Percentiles rank a stretch among this genome's conserved stretches.
These are phyloP conservation scores for Aspergillus baeticus DNA, from an alignment of 495 filamentous ascomycete species.

Conservation along the genomic window DNA sequence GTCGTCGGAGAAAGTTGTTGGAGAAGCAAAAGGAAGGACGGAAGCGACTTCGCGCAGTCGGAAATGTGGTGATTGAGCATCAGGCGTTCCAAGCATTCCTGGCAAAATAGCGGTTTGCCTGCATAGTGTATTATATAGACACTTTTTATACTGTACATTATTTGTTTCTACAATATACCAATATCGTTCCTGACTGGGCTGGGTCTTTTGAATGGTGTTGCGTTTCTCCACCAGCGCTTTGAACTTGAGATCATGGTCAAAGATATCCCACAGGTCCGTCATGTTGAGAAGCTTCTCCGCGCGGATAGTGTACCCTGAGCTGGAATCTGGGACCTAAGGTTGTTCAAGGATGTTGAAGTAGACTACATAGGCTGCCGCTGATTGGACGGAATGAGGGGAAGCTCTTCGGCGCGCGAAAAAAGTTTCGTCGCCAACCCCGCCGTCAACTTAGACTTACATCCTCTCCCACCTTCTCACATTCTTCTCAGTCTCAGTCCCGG, in stretches of 20 bases:
- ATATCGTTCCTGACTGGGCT: conserved; percentile 28
- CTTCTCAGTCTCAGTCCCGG: neutral
- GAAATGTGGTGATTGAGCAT: conserved; percentile 88
- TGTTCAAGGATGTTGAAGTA: neutral
- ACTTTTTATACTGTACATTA: neutral
- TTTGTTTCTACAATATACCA: neutral
- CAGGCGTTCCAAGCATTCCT: conserved; percentile 91
- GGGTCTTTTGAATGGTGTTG: conserved; percentile 72
- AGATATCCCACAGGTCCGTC: conserved; percentile 89
- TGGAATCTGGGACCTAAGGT: conserved; percentile 58
- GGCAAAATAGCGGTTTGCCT: conserved; percentile 43
- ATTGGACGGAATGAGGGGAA: conserved; percentile 21
- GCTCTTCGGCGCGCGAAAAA: conserved; percentile 17
- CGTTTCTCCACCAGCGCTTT: conserved; percentile 87
- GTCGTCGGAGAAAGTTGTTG: conserved; percentile 77
- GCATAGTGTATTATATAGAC: conserved; percentile 11
- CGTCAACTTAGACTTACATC: conserved; percentile 21
- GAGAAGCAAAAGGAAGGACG: conserved; percentile 97
- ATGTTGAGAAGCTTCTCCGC: conserved; percentile 90
- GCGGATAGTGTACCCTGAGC: conserved; percentile 67
- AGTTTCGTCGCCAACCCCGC: conserved; percentile 34
- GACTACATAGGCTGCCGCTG: conserved; percentile 3
- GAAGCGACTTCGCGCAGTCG: conserved; percentile 72
- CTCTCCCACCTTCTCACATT: conserved; percentile 5
- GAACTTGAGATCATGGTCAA: conserved; percentile 93